These are phyloP conservation scores for Solanum clarkiae DNA, from an alignment of 257 asterid species.

Conservation along the genomic window DNA sequence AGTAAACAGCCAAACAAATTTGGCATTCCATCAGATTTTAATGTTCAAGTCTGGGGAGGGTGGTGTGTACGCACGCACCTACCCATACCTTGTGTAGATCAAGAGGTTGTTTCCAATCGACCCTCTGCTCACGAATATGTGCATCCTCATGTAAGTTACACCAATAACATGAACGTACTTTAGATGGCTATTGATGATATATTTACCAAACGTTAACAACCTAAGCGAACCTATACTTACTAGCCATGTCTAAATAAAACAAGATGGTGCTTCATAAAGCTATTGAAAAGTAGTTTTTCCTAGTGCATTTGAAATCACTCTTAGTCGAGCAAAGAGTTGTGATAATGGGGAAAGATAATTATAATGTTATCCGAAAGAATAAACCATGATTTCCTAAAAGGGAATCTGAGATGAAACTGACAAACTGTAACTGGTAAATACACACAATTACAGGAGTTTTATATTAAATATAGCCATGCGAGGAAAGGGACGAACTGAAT, in stretches of 20 bases:
- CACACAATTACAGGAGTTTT: not conserved
- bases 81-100: not conserved
- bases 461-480: not conserved
- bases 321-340: not conserved
- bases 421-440: not conserved
- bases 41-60: not conserved
- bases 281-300: not conserved
- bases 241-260: not conserved
- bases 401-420: not conserved
- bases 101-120: not conserved
- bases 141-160: not conserved
- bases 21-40: not conserved
- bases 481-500: not conserved
- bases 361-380: not conserved
- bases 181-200: not conserved
- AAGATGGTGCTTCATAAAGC: not conserved
- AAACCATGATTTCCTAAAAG: not conserved
- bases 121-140: not conserved
- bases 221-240: not conserved
- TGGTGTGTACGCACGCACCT: not conserved
- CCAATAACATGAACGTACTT: not conserved
- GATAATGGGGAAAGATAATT: not conserved
- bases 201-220: not conserved
- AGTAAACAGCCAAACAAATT: not conserved
- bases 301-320: not conserved